These are phyloP conservation scores for Aureobasidium sp. DNA, from an alignment of 2,329 filamentous ascomycete species.

Conservation along the genomic window DNA sequence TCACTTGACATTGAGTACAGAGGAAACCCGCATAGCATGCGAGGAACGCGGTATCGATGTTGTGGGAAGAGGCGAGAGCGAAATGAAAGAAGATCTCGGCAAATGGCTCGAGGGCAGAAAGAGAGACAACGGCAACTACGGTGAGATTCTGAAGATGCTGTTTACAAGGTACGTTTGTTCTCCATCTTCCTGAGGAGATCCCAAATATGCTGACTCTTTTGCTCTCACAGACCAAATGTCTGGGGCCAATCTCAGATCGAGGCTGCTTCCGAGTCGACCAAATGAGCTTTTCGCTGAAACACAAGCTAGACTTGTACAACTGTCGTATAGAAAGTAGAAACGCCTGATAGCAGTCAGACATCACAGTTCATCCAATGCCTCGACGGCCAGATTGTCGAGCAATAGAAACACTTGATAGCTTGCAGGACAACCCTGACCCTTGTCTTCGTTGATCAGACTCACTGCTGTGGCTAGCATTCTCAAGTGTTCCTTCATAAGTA, in stretches of 20 bases:
- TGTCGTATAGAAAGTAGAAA: not conserved
- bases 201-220: not conserved
- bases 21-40: conserved; percentile 32
- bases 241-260: conserved; percentile 6
- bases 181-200: no score
- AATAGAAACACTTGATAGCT: no score
- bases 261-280: not conserved
- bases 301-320: not conserved
- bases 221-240: conserved; percentile 3
- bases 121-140: conserved; percentile 30
- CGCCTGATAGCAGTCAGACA: not conserved
- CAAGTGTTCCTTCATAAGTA: no score
- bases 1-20: conserved; percentile 45
- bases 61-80: conserved; percentile 23
- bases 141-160: conserved; percentile 27
- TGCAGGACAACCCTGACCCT: no score
- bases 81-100: conserved; percentile 27
- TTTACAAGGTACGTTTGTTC: conserved; percentile 28
- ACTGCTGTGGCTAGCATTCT: no score
- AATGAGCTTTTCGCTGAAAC: not conserved
- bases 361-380: not conserved
- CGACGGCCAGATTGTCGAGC: no score
- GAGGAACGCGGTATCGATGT: conserved; percentile 31
- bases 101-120: conserved; percentile 36
- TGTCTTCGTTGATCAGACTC: no score